These are phyloP conservation scores for Cladosporium austrohemisphaericum DNA, from an alignment of 2,329 filamentous ascomycete species.

Conservation along the genomic window DNA sequence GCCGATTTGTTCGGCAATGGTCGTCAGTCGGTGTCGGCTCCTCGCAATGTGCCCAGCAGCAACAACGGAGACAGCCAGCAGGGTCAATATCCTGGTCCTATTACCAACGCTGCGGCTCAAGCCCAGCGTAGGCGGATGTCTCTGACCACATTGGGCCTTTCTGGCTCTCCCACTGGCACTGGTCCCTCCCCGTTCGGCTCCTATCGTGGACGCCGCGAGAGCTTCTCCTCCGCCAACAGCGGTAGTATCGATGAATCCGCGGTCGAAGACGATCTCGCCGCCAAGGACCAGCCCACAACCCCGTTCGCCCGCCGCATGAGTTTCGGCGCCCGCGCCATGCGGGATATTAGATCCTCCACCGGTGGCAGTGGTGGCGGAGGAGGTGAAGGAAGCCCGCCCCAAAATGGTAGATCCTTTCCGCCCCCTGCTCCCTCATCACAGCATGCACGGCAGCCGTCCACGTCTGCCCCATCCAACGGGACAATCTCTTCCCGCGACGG, in stretches of 20 bases:
- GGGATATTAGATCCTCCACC: conserved; percentile 60
- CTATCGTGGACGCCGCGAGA: conserved; percentile 42
- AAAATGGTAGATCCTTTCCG: conserved; percentile 34
- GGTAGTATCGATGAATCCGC: conserved; percentile 47
- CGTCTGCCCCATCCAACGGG: conserved; percentile 30
- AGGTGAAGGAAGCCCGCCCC: conserved; percentile 28
- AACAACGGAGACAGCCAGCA: conserved; percentile 31
- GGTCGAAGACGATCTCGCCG: conserved; percentile 56
- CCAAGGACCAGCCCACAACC: conserved; percentile 55
- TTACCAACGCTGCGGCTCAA: conserved; percentile 47
- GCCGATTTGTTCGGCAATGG: conserved; percentile 46
- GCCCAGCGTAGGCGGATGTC: conserved; percentile 49
- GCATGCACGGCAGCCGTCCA: conserved; percentile 20
- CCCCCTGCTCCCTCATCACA: conserved; percentile 24
- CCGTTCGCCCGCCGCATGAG: conserved; percentile 84
- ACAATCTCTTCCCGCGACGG: conserved; percentile 50
- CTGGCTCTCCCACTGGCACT: conserved; percentile 39
- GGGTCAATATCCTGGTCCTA: conserved; percentile 41
- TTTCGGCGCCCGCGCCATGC: conserved; percentile 77
- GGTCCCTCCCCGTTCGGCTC: conserved; percentile 39
- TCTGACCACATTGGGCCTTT: conserved; percentile 47
- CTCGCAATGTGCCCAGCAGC: conserved; percentile 26
- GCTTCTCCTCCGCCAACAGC: conserved; percentile 42
- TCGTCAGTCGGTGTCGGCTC: conserved; percentile 21
- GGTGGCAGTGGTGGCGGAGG: conserved; percentile 42